A percentile compares a stretch with the other conserved stretches of the same genome.
These are phyloP conservation scores for Carex sylvatica DNA, from an alignment of 202 grass and related monocot genomes.

Conservation along the genomic window DNA sequence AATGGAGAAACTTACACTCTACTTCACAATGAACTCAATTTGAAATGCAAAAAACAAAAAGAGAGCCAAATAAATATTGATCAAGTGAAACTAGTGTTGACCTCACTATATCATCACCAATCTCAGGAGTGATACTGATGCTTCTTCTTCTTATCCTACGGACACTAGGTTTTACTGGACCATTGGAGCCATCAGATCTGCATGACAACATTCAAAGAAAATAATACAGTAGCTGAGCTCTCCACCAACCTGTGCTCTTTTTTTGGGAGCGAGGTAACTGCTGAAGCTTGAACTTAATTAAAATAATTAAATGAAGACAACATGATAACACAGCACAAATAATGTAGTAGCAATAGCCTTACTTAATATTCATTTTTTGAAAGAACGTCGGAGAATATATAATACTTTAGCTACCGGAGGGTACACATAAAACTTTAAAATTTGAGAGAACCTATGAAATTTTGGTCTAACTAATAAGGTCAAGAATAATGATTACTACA, in stretches of 20 bases:
- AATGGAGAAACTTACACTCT: neutral
- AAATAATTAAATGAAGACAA: neutral
- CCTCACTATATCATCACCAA: constrained; percentile 98
- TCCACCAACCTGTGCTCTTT: neutral
- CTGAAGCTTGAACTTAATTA: neutral
- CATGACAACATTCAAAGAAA: constrained; percentile 33
- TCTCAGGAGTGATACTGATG: constrained; percentile 97
- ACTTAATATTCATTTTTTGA: neutral
- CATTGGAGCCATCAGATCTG: constrained; percentile 81
- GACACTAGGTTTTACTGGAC: constrained; percentile 59
- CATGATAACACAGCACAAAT: neutral
- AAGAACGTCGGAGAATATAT: neutral
- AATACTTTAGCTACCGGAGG: neutral
- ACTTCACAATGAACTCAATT: neutral
- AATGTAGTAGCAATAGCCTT: neutral
- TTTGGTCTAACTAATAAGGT: neutral
- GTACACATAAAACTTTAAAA: neutral
- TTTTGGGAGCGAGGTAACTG: neutral
- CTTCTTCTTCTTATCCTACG: constrained; percentile 88
- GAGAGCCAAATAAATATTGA: constrained; percentile 7
- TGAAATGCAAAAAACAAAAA: neutral
- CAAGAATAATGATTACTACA: constrained; percentile 1
- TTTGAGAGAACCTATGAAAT: neutral
- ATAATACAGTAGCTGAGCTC: neutral
- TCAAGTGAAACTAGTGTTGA: constrained; percentile 26